Evolutionary conservation across 805 yeast genomes (phyloP), one percentile per base, ranked within the genome.

Genomic region (Candida palmyrensis): DNA sequence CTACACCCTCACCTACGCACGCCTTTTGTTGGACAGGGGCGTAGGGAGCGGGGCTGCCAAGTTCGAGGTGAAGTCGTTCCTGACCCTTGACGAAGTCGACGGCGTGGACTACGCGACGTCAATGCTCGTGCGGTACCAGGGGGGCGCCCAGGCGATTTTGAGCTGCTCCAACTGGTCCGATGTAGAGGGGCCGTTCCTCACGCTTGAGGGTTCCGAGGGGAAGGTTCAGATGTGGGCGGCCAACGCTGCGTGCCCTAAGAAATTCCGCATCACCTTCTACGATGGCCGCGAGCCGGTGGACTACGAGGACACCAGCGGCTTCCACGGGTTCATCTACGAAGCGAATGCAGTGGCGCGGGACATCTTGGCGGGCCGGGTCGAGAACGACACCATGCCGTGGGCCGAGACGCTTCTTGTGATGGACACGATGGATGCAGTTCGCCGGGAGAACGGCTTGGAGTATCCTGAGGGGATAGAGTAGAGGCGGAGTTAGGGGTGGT

Each of bases 291-390:
- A 43, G 18, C 40, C 48, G 1, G 41, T 52, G 22, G 63, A 49
- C 16, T 51, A 51, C 35, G 50, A 57, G 25, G 66, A 62, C 34
- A 49, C 56, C 16, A 49, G 58, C 6, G 66, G 62, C 3, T 67
- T 61, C 28, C 49, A 56, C 30, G 82, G 82, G 0, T 68, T 74
- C 48, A 70, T 69, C 43, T 68, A 67, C 49, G 81, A 76, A 52
- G 79, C 79, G 1, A 68, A 73, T 43, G 77, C 72, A 4, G 67
- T 66, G 19, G 79, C 75, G 3, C 50, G 59, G 29, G 72, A 66
- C 34, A 54, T 76, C 25, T 34, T 46, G 5, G 53, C 49, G 11
- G 74, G 75, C 9, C 57, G 52, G 34, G 43, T 48, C 11, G 59
- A 64, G 40, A 62, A 64, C 38, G 50, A 43, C 13, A 29, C 48